phyloP scores from a whole-genome alignment of 192 early-diverging fungal genomes.

The Lobosporangium transversale region DNA sequence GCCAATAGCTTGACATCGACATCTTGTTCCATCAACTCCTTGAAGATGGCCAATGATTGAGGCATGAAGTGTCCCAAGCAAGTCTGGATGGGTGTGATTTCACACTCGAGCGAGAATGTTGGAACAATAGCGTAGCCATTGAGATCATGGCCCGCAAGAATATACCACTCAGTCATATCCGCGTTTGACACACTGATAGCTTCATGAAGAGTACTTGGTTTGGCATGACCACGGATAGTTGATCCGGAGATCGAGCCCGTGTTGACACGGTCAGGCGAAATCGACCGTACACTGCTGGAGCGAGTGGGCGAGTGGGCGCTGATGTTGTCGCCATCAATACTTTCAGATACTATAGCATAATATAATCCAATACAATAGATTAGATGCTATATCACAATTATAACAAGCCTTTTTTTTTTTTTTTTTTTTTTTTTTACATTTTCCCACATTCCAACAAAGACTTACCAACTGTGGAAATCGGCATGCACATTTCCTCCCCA shows the following conservation, averaged over 20 bases:
- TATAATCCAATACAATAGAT: too few species aligned
- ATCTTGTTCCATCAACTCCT: constrained; percentile 44
- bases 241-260: background rate
- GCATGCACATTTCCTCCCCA: constrained; percentile 40
- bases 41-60: constrained; percentile 16
- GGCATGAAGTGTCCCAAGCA: constrained; percentile 43
- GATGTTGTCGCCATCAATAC: constrained; percentile 34
- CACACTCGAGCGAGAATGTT: constrained; percentile 40
- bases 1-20: constrained; percentile 28
- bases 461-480: constrained; percentile 35
- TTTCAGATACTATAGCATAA: constrained; percentile 29
- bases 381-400: too few species aligned
- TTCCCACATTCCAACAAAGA: too few species aligned
- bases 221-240: background rate
- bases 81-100: constrained; percentile 47
- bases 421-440: background rate
- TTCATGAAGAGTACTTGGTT: constrained; percentile 31
- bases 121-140: constrained; percentile 47
- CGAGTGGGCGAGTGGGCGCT: constrained; percentile 19
- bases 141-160: constrained; percentile 47
- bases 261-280: constrained; percentile 16
- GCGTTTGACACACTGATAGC: constrained; percentile 41
- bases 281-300: constrained; percentile 41
- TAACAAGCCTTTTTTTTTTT: background rate
- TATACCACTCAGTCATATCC: constrained; percentile 48